Evolutionary conservation across 768 basidiomycete genomes (phyloP), one percentile per base, ranked within the genome.

Genomic region (Lyophyllum shimeji): DNA sequence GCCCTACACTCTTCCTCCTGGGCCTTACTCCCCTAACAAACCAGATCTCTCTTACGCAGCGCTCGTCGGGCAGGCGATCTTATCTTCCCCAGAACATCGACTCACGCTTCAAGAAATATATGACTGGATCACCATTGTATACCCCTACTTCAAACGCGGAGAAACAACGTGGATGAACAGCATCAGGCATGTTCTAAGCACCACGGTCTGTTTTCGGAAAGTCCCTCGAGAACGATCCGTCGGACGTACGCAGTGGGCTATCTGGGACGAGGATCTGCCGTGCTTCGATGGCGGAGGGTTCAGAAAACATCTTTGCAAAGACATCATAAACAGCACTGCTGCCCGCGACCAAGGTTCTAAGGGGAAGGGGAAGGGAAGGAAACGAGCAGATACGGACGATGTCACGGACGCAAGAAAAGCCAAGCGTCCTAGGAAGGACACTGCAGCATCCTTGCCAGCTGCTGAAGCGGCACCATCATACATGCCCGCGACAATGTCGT

Each of bases 91-190:
- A 1, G 83, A 88, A 25, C 89, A 90, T 63, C 86, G 90, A 50
- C 85, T 98, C 50, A 93, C 93, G 1, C 79, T 98, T 23, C 91
- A 95, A 68, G 94, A 98, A 69, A 97, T 99, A 60, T 98, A 98
- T 66, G 88, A 92, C 67, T 99, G 85, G 82, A 95, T 99, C 65
- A 93, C 92, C 45, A 90, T 89, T 40, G 91, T 92, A 8, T 95
- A 94, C 71, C 95, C 97, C 7, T 86, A 87, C 67, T 99, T 93
- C 75, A 93, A 93, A 71, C 88, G 90, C 55, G 89, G 89, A 20
- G 95, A 98, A 64, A 83, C 89, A 3, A 96, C 94, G 6, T 98
- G 96, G 96, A 95, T 95, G 85, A 97, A 97, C 71, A 95, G 93
- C 53, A 93, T 98, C 57, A 84, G 96, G n/a, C 95, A 98, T 71